Conservation (phyloP, 208 protist species). For the Wallacemonas rigidus region DNA sequence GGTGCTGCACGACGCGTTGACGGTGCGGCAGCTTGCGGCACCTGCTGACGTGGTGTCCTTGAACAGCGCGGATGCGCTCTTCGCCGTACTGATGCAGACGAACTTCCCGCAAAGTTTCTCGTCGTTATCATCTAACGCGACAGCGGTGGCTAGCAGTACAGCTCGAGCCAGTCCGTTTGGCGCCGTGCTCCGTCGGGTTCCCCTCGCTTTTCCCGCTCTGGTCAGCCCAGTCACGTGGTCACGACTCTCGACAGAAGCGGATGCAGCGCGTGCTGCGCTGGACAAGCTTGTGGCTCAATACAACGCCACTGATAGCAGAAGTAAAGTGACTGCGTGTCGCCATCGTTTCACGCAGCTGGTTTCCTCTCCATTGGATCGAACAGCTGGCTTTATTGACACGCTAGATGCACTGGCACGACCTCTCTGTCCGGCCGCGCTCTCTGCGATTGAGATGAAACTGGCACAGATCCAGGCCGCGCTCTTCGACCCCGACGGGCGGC, state of each 20-base stretch:
- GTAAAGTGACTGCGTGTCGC: not conserved
- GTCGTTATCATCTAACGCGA: too few species aligned
- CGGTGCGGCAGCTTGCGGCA: not conserved
- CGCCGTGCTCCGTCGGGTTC: not conserved
- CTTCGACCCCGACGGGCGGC: slow-evolving; percentile 12
- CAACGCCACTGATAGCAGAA: not conserved
- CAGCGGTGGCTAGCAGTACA: not conserved
- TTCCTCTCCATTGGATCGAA: slow-evolving; percentile 1
- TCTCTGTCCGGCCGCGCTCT: not conserved
- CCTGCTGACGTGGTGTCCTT: not conserved
- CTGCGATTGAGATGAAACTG: not conserved
- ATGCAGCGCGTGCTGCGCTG: not conserved
- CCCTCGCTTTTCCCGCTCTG: slow-evolving; percentile 1
- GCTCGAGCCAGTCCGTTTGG: not conserved
- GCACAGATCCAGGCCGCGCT: not conserved
- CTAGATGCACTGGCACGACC: slow-evolving; percentile 6
- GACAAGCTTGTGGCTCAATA: not conserved
- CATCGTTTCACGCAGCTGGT: not conserved
- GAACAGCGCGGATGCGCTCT: slow-evolving; percentile 11
- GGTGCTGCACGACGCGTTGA: not conserved
- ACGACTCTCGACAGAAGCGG: not conserved
- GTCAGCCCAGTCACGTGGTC: not conserved
- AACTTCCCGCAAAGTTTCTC: slow-evolving; percentile 28
- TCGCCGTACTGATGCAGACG: slow-evolving; percentile 22
- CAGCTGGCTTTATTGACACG: slow-evolving; percentile 10